Conservation (phyloP, 2,329 filamentous ascomycete species). For the Colletotrichum phormii region DNA sequence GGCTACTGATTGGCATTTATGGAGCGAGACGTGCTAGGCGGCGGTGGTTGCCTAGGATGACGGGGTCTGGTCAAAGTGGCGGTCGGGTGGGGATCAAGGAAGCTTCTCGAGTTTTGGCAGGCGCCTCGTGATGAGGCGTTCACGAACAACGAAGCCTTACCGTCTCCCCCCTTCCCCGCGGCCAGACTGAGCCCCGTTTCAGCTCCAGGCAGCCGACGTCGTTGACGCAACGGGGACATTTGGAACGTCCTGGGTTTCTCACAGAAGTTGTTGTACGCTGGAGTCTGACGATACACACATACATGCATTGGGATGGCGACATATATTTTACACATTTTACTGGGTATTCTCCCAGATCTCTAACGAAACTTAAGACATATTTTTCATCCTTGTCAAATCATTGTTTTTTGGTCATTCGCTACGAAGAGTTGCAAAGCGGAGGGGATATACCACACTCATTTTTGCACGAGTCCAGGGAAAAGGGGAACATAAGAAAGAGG, state of each 20-base stretch:
- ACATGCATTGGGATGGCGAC: slow-evolving; percentile 37
- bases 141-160: not conserved
- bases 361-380: slow-evolving; percentile 18
- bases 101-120: slow-evolving; percentile 1
- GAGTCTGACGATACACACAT: slow-evolving; percentile 39
- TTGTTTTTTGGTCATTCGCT: slow-evolving; percentile 21
- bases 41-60: slow-evolving; percentile 13
- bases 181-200: not conserved
- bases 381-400: not conserved
- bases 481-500: not conserved
- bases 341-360: not conserved
- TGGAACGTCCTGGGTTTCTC: slow-evolving; percentile 32
- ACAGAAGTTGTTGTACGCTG: slow-evolving; percentile 36
- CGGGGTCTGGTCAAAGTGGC: not conserved
- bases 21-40: slow-evolving; percentile 34
- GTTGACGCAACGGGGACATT: slow-evolving; percentile 26
- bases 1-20: slow-evolving; percentile 34
- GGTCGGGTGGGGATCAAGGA: not conserved
- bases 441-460: slow-evolving; percentile 30
- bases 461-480: not conserved
- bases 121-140: slow-evolving; percentile 7
- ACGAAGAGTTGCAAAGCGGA: not conserved
- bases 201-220: not conserved
- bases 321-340: slow-evolving; percentile 10
- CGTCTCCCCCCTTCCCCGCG: not conserved